Evolutionary conservation across 1,284 basidiomycete species (phyloP).

Genomic region (Puccinia triticina): DNA sequence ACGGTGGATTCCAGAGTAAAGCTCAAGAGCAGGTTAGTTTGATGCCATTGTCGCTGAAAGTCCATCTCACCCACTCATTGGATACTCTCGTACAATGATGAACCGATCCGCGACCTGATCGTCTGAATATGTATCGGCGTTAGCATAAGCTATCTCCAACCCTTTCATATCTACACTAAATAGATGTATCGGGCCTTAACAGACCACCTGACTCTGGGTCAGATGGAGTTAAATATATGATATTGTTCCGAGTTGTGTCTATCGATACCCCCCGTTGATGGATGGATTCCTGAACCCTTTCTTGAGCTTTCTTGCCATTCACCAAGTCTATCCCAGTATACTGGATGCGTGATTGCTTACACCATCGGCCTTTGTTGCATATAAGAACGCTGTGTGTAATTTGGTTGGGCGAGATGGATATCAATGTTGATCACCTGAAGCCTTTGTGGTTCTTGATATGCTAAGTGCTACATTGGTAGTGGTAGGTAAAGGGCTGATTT

Average conservation of each 20-base stretch:
- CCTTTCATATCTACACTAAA: not conserved
- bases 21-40: not conserved
- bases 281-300: not conserved
- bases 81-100: not conserved
- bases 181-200: not conserved
- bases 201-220: no score
- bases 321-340: not conserved
- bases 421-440: conserved; percentile 20
- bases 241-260: conserved; percentile 5
- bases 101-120: not conserved
- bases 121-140: conserved; percentile 12
- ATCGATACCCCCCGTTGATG: not conserved
- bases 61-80: not conserved
- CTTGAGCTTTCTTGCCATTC: not conserved
- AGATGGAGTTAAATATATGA: not conserved
- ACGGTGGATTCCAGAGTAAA: not conserved
- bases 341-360: not conserved
- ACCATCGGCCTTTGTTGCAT: not conserved
- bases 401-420: conserved; percentile 19
- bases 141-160: not conserved
- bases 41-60: not conserved
- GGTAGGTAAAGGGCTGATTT: not conserved
- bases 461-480: not conserved
- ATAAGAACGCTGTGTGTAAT: not conserved
- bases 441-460: not conserved